Base-by-base conservation (phyloP, 1,139 yeast genomes). In the Meyerozyma athensensis region DNA sequence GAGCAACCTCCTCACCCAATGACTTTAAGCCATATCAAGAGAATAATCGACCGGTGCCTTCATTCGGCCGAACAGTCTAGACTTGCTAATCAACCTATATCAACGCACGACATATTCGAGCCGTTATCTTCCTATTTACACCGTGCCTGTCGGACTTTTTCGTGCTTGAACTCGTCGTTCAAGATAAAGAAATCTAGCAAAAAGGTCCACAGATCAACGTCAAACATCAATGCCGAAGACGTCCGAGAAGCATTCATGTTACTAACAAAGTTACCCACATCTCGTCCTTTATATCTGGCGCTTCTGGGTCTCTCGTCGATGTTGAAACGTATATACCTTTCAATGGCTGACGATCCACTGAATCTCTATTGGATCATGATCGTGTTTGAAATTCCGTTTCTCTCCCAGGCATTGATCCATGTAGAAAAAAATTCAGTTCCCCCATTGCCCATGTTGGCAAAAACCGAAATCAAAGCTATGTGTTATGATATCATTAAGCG, bases 401-500 rank as follows among this genome's bases (percentile, higher is more conserved):
- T 82, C 6, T 60, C 73, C 4, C 61, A 65, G 23, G 69, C 80
- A 7, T 58, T 81, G 26, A 54, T 63, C 13, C 52, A 53, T 33
- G 44, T 56, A 53, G 60, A 50, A 54, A 48, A 51, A 53, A 48
- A 31, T 46, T 42, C 36, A 31, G 37, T 42, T 34, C 16, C 33
- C 38, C 12, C 36, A 36, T 34, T 33, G 19, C 30, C 56, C 37
- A 68, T 69, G 68, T 58, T 67, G 26, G 72, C 72, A 22, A 58
- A 69, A 0, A 70, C 74, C 0, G 84, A 79, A 46, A 68, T 82
- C 9, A 72, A 72, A 43, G 58, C 74, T 0, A 49, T 81, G 12
- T 68, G 81, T 18, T 81, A 79, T 50, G 90, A 85, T 37, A 67
- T 87, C 3, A 53, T 81, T 18, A 84, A 82, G 50, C 65, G 90